Evolutionary conservation across 2,329 filamentous ascomycete genomes (phyloP).

Genomic region (Aspergillus amoenus): DNA sequence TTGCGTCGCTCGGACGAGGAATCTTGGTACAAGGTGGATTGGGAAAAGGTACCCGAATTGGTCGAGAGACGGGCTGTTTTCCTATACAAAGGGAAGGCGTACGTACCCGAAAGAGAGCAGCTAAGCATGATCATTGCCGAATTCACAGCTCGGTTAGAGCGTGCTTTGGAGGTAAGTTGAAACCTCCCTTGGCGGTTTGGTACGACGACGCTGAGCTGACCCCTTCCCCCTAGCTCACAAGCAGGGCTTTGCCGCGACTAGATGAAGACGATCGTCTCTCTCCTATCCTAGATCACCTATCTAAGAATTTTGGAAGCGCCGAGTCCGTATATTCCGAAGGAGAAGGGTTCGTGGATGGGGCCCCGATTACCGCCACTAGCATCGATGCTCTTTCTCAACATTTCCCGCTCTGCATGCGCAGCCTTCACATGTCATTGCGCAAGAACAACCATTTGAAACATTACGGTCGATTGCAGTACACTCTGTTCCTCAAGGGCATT

Average conservation of each 20-base stretch:
- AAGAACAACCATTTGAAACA: constrained; percentile 92
- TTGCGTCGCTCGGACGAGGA: constrained; percentile 67
- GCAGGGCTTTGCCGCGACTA: constrained; percentile 84
- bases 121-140: constrained; percentile 85
- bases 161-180: constrained; percentile 70
- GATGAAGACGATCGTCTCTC: constrained; percentile 93
- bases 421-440: constrained; percentile 80
- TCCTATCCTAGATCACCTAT: constrained; percentile 76
- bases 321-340: constrained; percentile 75
- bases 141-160: constrained; percentile 76
- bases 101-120: constrained; percentile 84
- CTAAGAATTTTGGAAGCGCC: constrained; percentile 91
- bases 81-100: constrained; percentile 78
- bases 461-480: constrained; percentile 89
- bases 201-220: constrained; percentile 18
- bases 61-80: constrained; percentile 78
- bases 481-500: constrained; percentile 93
- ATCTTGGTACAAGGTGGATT: constrained; percentile 94
- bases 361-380: constrained; percentile 73
- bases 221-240: constrained; percentile 63
- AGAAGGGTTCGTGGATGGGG: constrained; percentile 64
- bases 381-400: constrained; percentile 77
- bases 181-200: constrained; percentile 10
- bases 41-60: constrained; percentile 87
- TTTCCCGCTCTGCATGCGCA: constrained; percentile 92